These are phyloP conservation scores for Fulvia fulva DNA, from an alignment of 2,329 filamentous ascomycete genomes.

Conservation along the genomic window DNA sequence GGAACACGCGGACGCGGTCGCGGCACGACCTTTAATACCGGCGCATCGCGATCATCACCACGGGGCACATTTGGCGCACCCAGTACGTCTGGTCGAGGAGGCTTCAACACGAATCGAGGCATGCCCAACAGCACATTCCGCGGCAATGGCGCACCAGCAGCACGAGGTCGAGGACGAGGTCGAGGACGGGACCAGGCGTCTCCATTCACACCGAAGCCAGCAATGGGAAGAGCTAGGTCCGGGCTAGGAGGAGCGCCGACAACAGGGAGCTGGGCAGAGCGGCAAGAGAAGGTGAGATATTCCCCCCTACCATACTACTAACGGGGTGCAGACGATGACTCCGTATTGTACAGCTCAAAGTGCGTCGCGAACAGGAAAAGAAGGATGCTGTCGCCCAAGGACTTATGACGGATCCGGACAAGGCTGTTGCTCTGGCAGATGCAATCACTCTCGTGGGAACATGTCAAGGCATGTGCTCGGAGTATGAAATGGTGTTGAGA, in stretches of 20 bases:
- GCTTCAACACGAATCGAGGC: slow-evolving; percentile 5
- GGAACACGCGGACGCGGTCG: slow-evolving; percentile 18
- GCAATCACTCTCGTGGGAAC: slow-evolving; percentile 60
- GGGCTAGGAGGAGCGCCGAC: slow-evolving; percentile 4
- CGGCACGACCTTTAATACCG: slow-evolving; percentile 8
- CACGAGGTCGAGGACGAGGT: slow-evolving; percentile 1
- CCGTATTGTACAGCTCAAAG: slow-evolving; percentile 39
- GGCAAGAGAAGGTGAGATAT: slow-evolving; percentile 23
- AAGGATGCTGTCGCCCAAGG: slow-evolving; percentile 50
- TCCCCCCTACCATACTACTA: slow-evolving; percentile 16
- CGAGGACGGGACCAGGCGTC: slow-evolving; percentile 1
- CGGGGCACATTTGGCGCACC: slow-evolving; percentile 5
- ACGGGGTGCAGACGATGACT: slow-evolving; percentile 27
- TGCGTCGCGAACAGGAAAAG: slow-evolving; percentile 48
- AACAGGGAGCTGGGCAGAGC: slow-evolving; percentile 18
- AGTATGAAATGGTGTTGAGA: slow-evolving; percentile 59
- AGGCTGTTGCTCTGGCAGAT: slow-evolving; percentile 55
- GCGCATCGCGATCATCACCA: slow-evolving; percentile 2
- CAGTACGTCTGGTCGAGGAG: slow-evolving; percentile 3
- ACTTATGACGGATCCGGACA: slow-evolving; percentile 56
- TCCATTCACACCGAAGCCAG: neutral
- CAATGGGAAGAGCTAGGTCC: neutral
- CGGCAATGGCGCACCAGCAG: neutral
- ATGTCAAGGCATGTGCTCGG: slow-evolving; percentile 62
- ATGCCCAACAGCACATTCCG: neutral